Conservation (phyloP, 2,329 filamentous ascomycete species). For the Dactylella cylindrospora region DNA sequence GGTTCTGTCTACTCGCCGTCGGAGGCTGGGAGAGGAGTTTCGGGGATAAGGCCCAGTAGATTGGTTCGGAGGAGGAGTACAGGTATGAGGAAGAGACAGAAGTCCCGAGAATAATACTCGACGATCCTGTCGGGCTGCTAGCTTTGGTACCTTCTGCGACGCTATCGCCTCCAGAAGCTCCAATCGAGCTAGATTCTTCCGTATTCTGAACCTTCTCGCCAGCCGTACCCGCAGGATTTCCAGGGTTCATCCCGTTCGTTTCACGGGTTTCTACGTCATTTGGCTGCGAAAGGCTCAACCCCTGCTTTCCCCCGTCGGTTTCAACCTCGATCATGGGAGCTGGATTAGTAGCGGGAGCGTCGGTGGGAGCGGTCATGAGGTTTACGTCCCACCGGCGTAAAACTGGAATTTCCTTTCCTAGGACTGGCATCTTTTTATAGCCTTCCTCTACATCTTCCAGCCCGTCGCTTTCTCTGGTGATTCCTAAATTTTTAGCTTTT, state of each 20-base stretch:
- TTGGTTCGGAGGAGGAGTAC: slow-evolving; percentile 10
- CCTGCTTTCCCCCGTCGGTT: slow-evolving; percentile 26
- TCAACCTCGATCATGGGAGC: slow-evolving; percentile 11
- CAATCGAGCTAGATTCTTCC: too few relatives aligned
- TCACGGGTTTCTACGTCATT: slow-evolving; percentile 24
- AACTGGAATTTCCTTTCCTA: slow-evolving; percentile 35
- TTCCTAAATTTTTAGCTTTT: slow-evolving; percentile 40
- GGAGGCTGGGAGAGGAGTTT: slow-evolving; percentile 27
- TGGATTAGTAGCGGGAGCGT: neutral
- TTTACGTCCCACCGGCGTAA: slow-evolving; percentile 32
- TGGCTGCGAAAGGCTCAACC: slow-evolving; percentile 1
- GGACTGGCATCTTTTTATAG: slow-evolving; percentile 26
- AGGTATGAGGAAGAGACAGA: neutral
- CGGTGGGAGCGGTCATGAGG: too few relatives aligned
- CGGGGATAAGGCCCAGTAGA: slow-evolving; percentile 33
- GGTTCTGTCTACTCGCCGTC: slow-evolving; percentile 20
- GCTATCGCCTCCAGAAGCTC: neutral
- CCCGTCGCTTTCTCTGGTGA: slow-evolving; percentile 14
- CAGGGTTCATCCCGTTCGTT: slow-evolving; percentile 23
- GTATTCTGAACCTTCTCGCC: neutral
- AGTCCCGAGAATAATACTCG: too few relatives aligned
- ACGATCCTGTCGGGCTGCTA: too few relatives aligned
- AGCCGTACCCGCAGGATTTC: slow-evolving; percentile 10
- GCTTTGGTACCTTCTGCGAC: neutral
- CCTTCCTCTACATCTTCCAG: slow-evolving; percentile 27